Percentiles rank a stretch among this genome's conserved stretches.
Conservation (phyloP, 169 alveolate genomes). For the Babesia bovis region DNA sequence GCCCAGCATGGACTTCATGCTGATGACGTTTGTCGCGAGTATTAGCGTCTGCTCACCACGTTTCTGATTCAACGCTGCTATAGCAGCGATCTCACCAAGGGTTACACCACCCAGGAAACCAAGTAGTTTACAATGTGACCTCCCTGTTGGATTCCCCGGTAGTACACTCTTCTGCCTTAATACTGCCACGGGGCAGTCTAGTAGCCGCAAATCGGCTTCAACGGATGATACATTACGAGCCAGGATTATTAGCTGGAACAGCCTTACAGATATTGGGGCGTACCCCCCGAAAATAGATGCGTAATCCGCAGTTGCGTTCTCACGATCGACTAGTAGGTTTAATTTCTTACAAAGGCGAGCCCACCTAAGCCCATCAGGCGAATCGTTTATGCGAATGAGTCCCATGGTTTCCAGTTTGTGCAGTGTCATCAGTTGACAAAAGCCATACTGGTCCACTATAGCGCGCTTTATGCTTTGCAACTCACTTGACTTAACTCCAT, state of each 20-base stretch:
- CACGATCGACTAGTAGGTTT: slow-evolving; percentile 68
- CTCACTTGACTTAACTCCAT: slow-evolving; percentile 60
- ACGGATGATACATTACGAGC: slow-evolving; percentile 23
- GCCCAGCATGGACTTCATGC: slow-evolving; percentile 13
- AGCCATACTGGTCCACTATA: slow-evolving; percentile 73
- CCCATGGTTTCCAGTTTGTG: slow-evolving; percentile 49
- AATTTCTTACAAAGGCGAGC: slow-evolving; percentile 61
- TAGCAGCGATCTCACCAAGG: slow-evolving; percentile 73
- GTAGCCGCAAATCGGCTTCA: slow-evolving; percentile 37
- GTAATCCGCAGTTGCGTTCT: slow-evolving; percentile 55
- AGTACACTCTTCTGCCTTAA: slow-evolving; percentile 33
- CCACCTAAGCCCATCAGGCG: slow-evolving; percentile 61
- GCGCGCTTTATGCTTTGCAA: slow-evolving; percentile 69
- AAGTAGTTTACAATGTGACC: slow-evolving; percentile 22
- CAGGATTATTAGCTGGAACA: slow-evolving; percentile 60
- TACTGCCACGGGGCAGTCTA: slow-evolving; percentile 33
- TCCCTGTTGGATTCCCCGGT: not conserved
- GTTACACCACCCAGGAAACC: slow-evolving; percentile 75
- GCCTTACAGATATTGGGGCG: slow-evolving; percentile 73
- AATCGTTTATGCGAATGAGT: slow-evolving; percentile 26
- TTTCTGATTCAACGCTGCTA: slow-evolving; percentile 44
- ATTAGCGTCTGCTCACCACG: slow-evolving; percentile 16
- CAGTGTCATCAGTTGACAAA: slow-evolving; percentile 49
- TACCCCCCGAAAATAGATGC: slow-evolving; percentile 75
- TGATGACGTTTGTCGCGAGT: slow-evolving; percentile 49